A percentile compares a stretch with the other conserved stretches of the same genome.
phyloP scores from a whole-genome alignment of 2,329 filamentous ascomycete species.

The Fusarium sp. region DNA sequence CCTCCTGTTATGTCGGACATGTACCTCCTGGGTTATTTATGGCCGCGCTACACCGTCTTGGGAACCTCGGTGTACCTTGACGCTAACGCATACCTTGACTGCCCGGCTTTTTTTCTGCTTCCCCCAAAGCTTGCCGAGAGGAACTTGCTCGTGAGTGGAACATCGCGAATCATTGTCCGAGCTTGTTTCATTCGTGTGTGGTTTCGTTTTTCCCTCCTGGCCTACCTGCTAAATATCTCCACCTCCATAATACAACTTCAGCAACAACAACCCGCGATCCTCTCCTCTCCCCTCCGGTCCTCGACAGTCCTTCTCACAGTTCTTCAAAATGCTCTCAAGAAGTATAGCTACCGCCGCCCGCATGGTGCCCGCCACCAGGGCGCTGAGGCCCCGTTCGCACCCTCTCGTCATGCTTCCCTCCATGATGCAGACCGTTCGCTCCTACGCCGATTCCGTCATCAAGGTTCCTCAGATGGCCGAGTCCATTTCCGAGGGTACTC shows the following conservation, averaged over 20 bases:
- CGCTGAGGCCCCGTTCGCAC: constrained; percentile 44
- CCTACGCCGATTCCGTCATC: constrained; percentile 82
- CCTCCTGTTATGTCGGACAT: constrained; percentile 19
- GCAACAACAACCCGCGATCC: constrained; percentile 7
- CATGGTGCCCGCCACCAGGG: constrained; percentile 58
- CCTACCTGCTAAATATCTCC: constrained; percentile 11
- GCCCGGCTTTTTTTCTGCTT: constrained; percentile 17
- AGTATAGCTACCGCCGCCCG: constrained; percentile 56
- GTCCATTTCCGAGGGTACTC: constrained; percentile 95
- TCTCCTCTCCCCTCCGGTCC: background rate
- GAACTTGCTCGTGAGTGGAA: constrained; percentile 28
- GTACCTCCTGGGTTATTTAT: constrained; percentile 25
- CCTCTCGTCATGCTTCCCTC: constrained; percentile 56
- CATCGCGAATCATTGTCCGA: constrained; percentile 40
- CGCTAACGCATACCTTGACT: constrained; percentile 4
- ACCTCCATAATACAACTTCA: constrained; percentile 13
- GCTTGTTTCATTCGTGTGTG: constrained; percentile 21
- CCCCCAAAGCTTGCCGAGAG: constrained; percentile 20
- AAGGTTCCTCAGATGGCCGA: constrained; percentile 99
- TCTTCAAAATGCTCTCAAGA: constrained; percentile 56
- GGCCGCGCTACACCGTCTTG: background rate
- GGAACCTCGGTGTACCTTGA: constrained; percentile 17
- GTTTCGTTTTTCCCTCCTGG: constrained; percentile 37
- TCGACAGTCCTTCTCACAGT: constrained; percentile 4
- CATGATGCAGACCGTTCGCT: constrained; percentile 67